Percentiles rank a stretch among this genome's conserved stretches.
Conservation (phyloP, 331 rosid genomes). For the Spiraea crenata region DNA sequence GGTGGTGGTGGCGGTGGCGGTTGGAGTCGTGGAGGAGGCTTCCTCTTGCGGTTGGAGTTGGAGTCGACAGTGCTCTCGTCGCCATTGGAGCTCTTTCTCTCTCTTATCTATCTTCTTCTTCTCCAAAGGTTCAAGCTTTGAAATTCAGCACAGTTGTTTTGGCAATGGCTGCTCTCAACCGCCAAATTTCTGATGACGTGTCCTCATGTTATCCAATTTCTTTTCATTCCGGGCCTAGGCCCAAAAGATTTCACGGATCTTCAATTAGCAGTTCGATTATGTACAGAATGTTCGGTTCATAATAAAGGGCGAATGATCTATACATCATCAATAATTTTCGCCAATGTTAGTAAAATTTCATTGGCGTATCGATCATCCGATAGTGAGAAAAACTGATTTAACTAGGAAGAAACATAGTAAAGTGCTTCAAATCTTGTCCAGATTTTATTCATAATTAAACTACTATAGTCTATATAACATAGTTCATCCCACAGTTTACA, state of each 20-base stretch:
- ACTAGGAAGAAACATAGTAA: too few species aligned
- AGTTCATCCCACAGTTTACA: not conserved
- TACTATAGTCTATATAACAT: not conserved
- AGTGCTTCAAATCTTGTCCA: too few species aligned
- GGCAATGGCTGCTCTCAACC: constrained; percentile 35
- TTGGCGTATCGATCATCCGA: too few species aligned
- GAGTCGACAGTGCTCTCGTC: constrained; percentile 16
- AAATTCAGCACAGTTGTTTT: constrained; percentile 1
- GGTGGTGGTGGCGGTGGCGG: constrained; percentile 20
- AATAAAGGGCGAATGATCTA: too few species aligned
- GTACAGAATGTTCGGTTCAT: too few species aligned
- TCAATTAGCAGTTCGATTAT: too few species aligned
- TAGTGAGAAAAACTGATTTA: too few species aligned
- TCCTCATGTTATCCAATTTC: constrained; percentile 29
- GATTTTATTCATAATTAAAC: too few species aligned
- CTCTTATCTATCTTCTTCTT: not conserved
- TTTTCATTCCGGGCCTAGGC: not conserved
- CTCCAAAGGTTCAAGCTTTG: not conserved
- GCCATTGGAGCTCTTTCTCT: constrained; percentile 22
- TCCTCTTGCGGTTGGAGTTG: constrained; percentile 21
- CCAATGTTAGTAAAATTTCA: too few species aligned
- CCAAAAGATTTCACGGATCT: too few species aligned
- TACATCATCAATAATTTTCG: too few species aligned
- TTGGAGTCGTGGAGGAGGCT: constrained; percentile 12
- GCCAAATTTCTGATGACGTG: constrained; percentile 52